phyloP scores from a whole-genome alignment of 2,329 filamentous ascomycete species.

The Fonsecaea pedrosoi region DNA sequence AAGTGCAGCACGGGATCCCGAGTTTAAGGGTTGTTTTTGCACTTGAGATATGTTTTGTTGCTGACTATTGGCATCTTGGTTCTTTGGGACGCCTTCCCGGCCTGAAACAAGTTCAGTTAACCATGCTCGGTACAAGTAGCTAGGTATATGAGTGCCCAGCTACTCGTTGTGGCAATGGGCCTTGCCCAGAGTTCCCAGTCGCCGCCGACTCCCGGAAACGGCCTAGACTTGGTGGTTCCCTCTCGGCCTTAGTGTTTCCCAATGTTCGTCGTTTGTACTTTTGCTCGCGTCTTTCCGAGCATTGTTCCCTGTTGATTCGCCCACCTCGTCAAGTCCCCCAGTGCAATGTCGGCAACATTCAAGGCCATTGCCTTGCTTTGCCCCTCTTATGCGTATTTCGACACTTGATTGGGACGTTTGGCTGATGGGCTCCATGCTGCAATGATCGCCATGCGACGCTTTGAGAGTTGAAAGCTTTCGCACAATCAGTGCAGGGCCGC shows the following conservation, averaged over 20 bases:
- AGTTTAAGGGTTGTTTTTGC: not conserved
- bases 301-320: not conserved
- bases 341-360: not conserved
- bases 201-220: not conserved
- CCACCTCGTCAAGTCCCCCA: not conserved
- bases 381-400: not conserved
- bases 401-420: not conserved
- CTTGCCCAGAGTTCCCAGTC: not conserved
- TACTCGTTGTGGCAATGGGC: not conserved
- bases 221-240: not conserved
- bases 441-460: not conserved
- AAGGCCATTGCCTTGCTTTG: not conserved
- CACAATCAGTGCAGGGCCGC: not conserved
- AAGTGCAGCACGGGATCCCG: not conserved
- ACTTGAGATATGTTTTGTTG: not conserved
- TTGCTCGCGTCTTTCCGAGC: constrained; percentile 1
- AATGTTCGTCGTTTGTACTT: not conserved
- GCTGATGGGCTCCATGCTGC: not conserved
- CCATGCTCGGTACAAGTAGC: not conserved
- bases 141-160: not conserved
- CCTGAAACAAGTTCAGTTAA: not conserved
- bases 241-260: not conserved
- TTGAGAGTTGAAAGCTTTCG: not conserved
- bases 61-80: not conserved
- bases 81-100: not conserved